These are phyloP conservation scores for Isoetes engelmannii DNA, from an alignment of 83 land plant genomes.

Conservation along the genomic window DNA sequence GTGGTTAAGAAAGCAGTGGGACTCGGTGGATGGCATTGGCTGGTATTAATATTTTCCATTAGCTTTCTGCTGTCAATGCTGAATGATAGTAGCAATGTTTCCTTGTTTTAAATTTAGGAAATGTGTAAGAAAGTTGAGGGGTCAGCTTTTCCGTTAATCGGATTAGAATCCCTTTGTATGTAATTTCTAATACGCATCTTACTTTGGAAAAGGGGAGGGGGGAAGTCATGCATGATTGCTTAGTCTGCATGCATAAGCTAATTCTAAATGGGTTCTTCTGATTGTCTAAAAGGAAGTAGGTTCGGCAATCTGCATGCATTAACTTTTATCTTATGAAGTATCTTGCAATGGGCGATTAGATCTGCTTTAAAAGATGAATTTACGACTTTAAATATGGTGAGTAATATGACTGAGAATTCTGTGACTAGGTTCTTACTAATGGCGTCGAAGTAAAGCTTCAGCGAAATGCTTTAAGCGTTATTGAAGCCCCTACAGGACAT, in stretches of 20 bases:
- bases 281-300: neutral
- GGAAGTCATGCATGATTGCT: neutral
- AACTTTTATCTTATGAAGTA: neutral
- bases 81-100: neutral
- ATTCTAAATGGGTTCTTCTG: neutral
- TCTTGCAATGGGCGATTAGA: neutral
- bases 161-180: neutral
- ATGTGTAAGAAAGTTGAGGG: neutral
- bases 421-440: conserved; percentile 22
- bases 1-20: conserved; percentile 20
- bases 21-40: conserved; percentile 18
- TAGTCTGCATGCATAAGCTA: neutral
- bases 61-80: neutral
- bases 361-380: neutral
- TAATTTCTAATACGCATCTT: neutral
- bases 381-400: neutral
- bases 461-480: conserved; percentile 30
- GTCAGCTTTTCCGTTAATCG: neutral
- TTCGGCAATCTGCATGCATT: neutral
- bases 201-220: neutral
- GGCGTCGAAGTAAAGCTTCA: conserved; percentile 32
- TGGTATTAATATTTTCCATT: conserved; percentile 1
- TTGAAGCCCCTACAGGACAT: conserved; percentile 28
- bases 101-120: neutral
- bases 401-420: neutral